Conservation (phyloP, 257 asterid species). For the Solanum medicagineum region DNA sequence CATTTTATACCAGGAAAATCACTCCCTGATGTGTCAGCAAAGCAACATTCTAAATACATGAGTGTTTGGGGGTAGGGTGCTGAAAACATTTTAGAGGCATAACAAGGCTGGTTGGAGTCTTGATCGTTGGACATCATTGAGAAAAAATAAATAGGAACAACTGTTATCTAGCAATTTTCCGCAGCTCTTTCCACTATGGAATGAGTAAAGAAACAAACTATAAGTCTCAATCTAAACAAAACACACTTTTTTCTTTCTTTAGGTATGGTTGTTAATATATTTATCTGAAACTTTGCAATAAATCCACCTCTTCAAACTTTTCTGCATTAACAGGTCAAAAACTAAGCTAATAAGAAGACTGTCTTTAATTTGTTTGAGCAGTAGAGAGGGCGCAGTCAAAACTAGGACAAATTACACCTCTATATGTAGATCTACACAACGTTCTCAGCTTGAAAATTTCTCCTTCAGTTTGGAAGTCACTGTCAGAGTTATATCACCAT, state of each 20-base stretch:
- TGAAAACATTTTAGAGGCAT: neutral
- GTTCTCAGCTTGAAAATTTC: constrained; percentile 19
- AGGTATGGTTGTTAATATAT: neutral
- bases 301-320: neutral
- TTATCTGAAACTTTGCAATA: neutral
- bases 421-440: neutral
- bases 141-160: neutral
- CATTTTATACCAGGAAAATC: neutral
- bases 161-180: neutral
- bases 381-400: neutral
- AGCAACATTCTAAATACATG: neutral
- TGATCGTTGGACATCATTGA: neutral
- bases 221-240: neutral
- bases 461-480: constrained; percentile 56
- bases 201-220: neutral
- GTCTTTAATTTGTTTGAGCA: neutral
- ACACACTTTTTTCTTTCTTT: neutral
- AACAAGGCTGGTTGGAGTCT: neutral
- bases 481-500: constrained; percentile 34
- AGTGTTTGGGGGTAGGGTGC: neutral
- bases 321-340: neutral
- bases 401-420: neutral
- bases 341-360: neutral
- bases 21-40: neutral
- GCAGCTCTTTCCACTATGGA: neutral